Evolutionary conservation across 1,284 basidiomycete species (phyloP), one percentile per base, ranked within the genome.

Genomic region (Malassezia restricta): DNA sequence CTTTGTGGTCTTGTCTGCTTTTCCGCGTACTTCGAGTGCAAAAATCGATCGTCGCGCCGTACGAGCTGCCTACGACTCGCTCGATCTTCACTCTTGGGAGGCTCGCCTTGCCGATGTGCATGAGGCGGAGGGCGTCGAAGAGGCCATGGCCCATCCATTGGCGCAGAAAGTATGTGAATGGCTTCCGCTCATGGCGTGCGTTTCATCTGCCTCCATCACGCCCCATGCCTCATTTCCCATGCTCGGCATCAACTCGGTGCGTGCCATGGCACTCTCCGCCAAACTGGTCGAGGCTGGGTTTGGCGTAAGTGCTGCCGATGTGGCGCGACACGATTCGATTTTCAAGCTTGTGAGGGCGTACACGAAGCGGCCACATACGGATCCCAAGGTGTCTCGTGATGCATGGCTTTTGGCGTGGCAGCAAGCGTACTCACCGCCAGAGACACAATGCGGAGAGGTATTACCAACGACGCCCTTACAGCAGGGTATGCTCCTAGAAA

Each of bases 41-140:
- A 75, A 75, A 62, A 69, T 75, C 42, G 74, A 75, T 47, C 63
- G 74, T 8, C 65, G 66, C 28, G 70, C 70, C 5, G 61, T 75
- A 40, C 61, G 65, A 17, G 61, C 62, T 14, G 64, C 63, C 24
- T 58, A 71, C 17, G 52, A 54, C 39, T 30, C 43, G 35, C 57
- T 73, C 32, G 70, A 73, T 44, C 56, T 62, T 47, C 54, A 60
- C 44, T 58, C 58, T 0, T 73, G 71, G 71, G 66, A 72, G 50
- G 59, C 61, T 40, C 51, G 53, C 39, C 47, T 66, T 2, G 64
- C 58, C 27, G 58, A 53, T 15, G 47, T 54, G 20, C 61, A 56
- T 11, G 52, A 47, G 7, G 52, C 32, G 28, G 56, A 54, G 12
- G 44, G 44, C n/a, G 43, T 49, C 2, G 47, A 47, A 6, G 56